Evolutionary conservation across 1,284 basidiomycete genomes (phyloP).

Genomic region (Microstroma glucosiphilum): DNA sequence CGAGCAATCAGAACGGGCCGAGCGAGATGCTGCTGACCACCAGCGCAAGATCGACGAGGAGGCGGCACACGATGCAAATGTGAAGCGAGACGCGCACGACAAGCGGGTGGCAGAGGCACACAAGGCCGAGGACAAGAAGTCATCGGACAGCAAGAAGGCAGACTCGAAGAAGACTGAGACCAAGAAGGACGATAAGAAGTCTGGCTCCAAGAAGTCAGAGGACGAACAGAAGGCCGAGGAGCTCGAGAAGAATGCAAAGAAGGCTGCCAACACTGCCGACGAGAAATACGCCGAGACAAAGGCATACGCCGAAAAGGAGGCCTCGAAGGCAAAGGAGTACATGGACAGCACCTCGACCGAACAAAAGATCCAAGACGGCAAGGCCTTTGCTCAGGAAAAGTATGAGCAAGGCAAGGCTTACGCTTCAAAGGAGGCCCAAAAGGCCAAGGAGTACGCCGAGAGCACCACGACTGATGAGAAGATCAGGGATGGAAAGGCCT

Average conservation of each 20-base stretch:
- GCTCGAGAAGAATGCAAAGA: constrained; percentile 23
- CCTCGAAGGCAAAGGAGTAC: neutral
- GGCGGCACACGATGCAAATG: constrained; percentile 15
- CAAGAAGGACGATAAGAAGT: too few species aligned
- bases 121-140: too few species aligned
- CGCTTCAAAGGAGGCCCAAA: neutral
- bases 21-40: constrained; percentile 23
- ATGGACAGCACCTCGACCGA: too few species aligned
- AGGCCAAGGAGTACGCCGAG: neutral
- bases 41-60: constrained; percentile 22
- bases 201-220: too few species aligned
- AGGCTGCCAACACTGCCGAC: constrained; percentile 23
- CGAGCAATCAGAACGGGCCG: constrained; percentile 27
- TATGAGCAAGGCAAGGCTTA: neutral
- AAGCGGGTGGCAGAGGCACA: too few species aligned
- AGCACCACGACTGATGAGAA: neutral
- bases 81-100: too few species aligned
- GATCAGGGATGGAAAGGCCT: too few species aligned
- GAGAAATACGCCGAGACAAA: constrained; percentile 22
- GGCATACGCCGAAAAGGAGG: neutral
- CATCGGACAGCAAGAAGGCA: too few species aligned
- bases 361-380: too few species aligned
- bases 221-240: constrained; percentile 22
- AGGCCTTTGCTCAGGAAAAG: neutral
- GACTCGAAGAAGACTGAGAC: too few species aligned